Evolutionary conservation across 2,329 filamentous ascomycete genomes (phyloP), one percentile per base, ranked within the genome.

Genomic region (Dactylonectria estremocensis): DNA sequence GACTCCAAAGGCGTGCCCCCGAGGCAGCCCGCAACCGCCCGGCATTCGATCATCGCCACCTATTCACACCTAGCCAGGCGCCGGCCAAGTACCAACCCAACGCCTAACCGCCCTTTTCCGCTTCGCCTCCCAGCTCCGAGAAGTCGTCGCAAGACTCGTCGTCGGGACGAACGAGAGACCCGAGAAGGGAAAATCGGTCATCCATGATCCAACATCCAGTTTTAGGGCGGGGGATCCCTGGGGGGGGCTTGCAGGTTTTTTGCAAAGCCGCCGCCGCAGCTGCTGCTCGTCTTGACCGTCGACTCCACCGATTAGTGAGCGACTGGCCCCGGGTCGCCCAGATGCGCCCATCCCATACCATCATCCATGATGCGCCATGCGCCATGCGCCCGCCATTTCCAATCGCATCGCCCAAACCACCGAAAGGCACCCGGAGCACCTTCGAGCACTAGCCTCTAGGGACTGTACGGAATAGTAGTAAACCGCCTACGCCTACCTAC

Each of bases 361-460:
- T 69, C 69, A 67, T 68, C 62, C 66, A 61, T 61, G 57, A 63
- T 59, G 56, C 56, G 64, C 72, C 69, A 54, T 71, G 56, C 60
- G 67, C 72, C 69, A 69, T 72, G 68, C 69, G 64, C 63, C 63
- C 57, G 63, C 63, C 63, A 66, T 66, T 43, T 58, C 64, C 64
- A 66, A 66, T 66, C 53, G 58, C 64, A 57, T 24, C 48, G 46
- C 57, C 57, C 57, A 31, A 53, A 49, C 18, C 46, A 43, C 20
- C 55, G 16, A 43, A 45, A 40, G 24, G 24, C 59, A 55, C 24
- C 37, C 54, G 16, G 22, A 48, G 35, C 28, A 49, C 37, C 40
- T 43, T 43, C 16, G n/a, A 43, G 40, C 40, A 43, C 40, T 16
- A 52, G 20, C 49, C 46, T 48, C 58, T 54, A 60, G 49, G 37